Percentiles rank a stretch among this genome's conserved stretches.
Evolutionary conservation across 495 filamentous ascomycete species (phyloP).

Genomic region (Xylaria flabelliformis): DNA sequence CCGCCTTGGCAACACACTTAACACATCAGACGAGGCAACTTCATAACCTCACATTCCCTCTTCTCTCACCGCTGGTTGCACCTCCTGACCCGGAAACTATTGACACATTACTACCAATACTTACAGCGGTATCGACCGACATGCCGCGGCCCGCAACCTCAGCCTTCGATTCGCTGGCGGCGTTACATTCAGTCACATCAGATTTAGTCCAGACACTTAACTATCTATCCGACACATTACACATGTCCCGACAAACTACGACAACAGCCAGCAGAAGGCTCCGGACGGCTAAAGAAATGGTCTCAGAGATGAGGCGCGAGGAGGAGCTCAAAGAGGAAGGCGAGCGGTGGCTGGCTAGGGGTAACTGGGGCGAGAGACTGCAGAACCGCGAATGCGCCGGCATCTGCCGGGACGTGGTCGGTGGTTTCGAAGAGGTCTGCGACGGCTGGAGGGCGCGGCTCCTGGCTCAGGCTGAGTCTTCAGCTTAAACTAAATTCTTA

Average conservation of each 20-base stretch:
- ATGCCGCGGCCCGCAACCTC: slow-evolving; percentile 60
- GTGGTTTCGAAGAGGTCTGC: slow-evolving; percentile 89
- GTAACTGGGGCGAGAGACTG: slow-evolving; percentile 80
- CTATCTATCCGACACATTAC: slow-evolving; percentile 86
- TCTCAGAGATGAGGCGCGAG: slow-evolving; percentile 82
- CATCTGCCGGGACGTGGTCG: slow-evolving; percentile 84
- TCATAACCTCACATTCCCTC: slow-evolving; percentile 77
- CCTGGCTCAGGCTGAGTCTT: slow-evolving; percentile 52
- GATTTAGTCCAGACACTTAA: slow-evolving; percentile 82
- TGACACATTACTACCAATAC: slow-evolving; percentile 69
- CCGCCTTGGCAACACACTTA: slow-evolving; percentile 81
- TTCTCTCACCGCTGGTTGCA: slow-evolving; percentile 64
- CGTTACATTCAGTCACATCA: slow-evolving; percentile 70
- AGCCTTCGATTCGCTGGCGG: slow-evolving; percentile 62
- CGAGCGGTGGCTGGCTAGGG: slow-evolving; percentile 76
- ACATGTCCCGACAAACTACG: slow-evolving; percentile 90
- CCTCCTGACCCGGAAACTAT: slow-evolving; percentile 65
- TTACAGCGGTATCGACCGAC: slow-evolving; percentile 60
- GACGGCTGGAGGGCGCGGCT: slow-evolving; percentile 60
- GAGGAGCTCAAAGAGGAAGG: slow-evolving; percentile 82
- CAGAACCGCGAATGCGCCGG: slow-evolving; percentile 75
- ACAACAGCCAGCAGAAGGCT: slow-evolving; percentile 77
- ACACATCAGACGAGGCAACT: slow-evolving; percentile 83
- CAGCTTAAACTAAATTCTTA: slow-evolving; percentile 28
- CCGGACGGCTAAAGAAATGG: slow-evolving; percentile 75